Percentiles rank a stretch among this genome's conserved stretches.
These are phyloP conservation scores for Canavalia gladiata DNA, from an alignment of 306 rosid species.

Conservation along the genomic window DNA sequence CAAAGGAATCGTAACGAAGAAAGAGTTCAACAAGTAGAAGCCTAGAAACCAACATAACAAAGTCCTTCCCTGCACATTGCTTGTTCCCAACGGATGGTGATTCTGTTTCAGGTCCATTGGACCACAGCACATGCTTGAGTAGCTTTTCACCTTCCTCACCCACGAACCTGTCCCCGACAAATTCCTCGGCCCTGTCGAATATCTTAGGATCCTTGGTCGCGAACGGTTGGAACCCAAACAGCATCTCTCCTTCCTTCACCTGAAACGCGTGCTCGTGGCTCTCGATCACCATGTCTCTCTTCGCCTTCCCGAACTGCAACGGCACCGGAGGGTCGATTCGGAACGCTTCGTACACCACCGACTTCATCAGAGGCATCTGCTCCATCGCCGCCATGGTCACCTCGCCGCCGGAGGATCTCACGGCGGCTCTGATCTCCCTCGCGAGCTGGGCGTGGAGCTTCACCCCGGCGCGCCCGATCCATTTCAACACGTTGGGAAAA, in stretches of 20 bases:
- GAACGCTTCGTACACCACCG: conserved; percentile 79
- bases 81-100: conserved; percentile 63
- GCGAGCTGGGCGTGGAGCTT: conserved; percentile 76
- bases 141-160: conserved; percentile 86
- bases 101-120: conserved; percentile 81
- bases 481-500: conserved; percentile 80
- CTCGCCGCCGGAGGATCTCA: conserved; percentile 69
- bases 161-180: conserved; percentile 77
- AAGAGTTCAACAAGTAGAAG: conserved; percentile 78
- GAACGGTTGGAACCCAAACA: conserved; percentile 89
- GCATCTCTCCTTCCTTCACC: conserved; percentile 81
- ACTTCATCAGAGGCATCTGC: conserved; percentile 88
- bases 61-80: conserved; percentile 92
- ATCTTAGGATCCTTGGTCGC: conserved; percentile 88
- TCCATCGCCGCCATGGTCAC: conserved; percentile 89
- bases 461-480: conserved; percentile 80
- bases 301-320: conserved; percentile 77
- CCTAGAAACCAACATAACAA: conserved; percentile 67
- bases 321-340: conserved; percentile 93
- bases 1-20: conserved; percentile 83
- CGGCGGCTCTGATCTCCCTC: conserved; percentile 69
- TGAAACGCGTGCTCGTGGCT: conserved; percentile 83
- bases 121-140: conserved; percentile 85
- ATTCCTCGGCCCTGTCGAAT: conserved; percentile 71
- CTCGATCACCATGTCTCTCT: conserved; percentile 69